phyloP scores from a whole-genome alignment of 306 rosid species.

The Oemleria cerasiformis region DNA sequence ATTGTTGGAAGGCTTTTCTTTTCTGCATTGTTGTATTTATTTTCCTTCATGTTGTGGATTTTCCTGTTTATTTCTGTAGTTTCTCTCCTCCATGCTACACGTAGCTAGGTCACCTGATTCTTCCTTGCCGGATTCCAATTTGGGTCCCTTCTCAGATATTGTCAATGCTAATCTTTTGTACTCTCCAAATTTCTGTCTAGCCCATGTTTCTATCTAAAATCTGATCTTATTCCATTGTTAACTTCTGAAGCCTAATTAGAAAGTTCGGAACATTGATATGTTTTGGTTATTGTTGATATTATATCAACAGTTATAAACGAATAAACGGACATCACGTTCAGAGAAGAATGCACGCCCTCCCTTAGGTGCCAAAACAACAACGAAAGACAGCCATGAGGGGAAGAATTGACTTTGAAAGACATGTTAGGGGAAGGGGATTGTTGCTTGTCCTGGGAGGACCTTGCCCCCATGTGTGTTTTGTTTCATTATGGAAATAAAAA shows the following conservation, averaged over 20 bases:
- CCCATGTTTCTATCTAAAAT: background rate
- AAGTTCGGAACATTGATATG: background rate
- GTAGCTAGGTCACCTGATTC: conserved; percentile 73
- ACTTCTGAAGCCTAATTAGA: background rate
- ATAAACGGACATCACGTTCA: too few species aligned
- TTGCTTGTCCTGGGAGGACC: background rate
- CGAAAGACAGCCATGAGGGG: background rate
- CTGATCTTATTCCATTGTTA: conserved; percentile 6
- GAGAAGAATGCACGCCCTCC: too few species aligned
- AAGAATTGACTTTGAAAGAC: conserved; percentile 13
- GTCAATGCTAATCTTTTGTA: conserved; percentile 42
- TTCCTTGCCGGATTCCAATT: conserved; percentile 82
- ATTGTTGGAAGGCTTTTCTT: conserved; percentile 9
- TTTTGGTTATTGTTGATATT: too few species aligned
- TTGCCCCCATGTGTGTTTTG: conserved; percentile 22
- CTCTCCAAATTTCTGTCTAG: conserved; percentile 25
- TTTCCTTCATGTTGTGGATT: conserved; percentile 29
- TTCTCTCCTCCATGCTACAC: conserved; percentile 44
- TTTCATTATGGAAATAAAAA: conserved; percentile 15
- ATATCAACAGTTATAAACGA: too few species aligned
- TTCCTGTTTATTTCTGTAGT: conserved; percentile 35
- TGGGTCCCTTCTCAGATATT: conserved; percentile 39
- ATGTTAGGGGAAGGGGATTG: background rate
- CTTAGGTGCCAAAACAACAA: too few species aligned
- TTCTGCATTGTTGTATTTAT: conserved; percentile 14